Evolutionary conservation across 164 flowering plant species (phyloP).

Genomic region (Buxus sempervirens): DNA sequence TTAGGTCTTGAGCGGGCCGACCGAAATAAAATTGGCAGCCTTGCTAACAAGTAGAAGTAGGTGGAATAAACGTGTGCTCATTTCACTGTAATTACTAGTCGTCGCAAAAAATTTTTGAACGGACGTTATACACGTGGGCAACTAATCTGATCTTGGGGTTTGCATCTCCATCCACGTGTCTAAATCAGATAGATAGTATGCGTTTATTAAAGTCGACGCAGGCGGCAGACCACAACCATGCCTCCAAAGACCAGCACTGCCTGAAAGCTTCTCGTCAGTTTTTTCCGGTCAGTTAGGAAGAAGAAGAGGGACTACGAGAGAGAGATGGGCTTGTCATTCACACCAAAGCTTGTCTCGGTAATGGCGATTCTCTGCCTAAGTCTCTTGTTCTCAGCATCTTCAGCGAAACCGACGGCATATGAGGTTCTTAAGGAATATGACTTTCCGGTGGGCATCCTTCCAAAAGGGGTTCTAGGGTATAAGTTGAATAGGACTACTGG

Average conservation of each 20-base stretch:
- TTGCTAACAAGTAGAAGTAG: too few relatives aligned
- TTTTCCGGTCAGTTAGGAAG: too few relatives aligned
- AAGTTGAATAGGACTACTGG: constrained; percentile 19
- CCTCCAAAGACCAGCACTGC: too few relatives aligned
- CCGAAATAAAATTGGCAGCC: too few relatives aligned
- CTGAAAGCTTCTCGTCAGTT: too few relatives aligned
- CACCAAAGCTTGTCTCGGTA: background rate
- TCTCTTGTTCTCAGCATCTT: background rate
- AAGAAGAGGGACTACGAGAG: background rate
- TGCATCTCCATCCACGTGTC: background rate
- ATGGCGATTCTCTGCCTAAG: background rate
- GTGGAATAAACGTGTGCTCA: too few relatives aligned
- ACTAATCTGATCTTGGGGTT: background rate
- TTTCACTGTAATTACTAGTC: too few relatives aligned
- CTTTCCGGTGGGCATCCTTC: constrained; percentile 48
- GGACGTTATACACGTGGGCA: too few relatives aligned
- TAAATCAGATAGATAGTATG: background rate
- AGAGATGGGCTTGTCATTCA: background rate
- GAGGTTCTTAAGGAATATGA: constrained; percentile 22
- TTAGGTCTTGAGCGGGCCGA: too few relatives aligned
- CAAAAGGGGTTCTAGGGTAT: constrained; percentile 36
- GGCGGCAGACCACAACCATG: too few relatives aligned
- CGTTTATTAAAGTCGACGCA: too few relatives aligned
- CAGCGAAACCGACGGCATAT: constrained; percentile 15
- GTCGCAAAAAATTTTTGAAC: too few relatives aligned